Conservation (phyloP, 2,329 filamentous ascomycete genomes). For the Alternaria rosae region DNA sequence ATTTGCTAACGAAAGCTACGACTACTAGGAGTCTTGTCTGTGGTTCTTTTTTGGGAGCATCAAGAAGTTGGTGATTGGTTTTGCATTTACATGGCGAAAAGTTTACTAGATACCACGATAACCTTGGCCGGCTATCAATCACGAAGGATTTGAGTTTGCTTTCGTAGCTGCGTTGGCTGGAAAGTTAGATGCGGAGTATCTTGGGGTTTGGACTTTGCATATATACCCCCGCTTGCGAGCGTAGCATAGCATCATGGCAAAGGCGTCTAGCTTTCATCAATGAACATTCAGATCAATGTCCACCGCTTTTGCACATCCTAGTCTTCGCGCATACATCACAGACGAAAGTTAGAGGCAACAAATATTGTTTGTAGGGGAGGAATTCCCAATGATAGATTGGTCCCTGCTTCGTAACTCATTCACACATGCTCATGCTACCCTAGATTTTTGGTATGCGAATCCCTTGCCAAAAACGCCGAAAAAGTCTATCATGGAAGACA, state of each 20-base stretch:
- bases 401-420: slow-evolving; percentile 46
- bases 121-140: not conserved
- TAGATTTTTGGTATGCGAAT: slow-evolving; percentile 33
- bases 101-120: not conserved
- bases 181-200: not conserved
- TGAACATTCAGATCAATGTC: not conserved
- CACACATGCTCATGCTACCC: slow-evolving; percentile 40
- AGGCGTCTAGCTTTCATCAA: slow-evolving; percentile 10
- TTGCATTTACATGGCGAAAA: slow-evolving; percentile 1
- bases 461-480: slow-evolving; percentile 21
- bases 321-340: not conserved
- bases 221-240: slow-evolving; percentile 23
- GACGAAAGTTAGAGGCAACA: not conserved
- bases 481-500: slow-evolving; percentile 23
- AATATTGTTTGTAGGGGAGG: slow-evolving; percentile 39
- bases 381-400: slow-evolving; percentile 46
- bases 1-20: slow-evolving; percentile 49
- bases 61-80: not conserved
- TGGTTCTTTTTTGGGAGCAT: not conserved
- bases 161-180: not conserved
- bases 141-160: slow-evolving; percentile 1
- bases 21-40: slow-evolving; percentile 23
- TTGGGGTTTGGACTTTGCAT: slow-evolving; percentile 7
- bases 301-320: not conserved
- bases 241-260: slow-evolving; percentile 17